A percentile compares a stretch with the other conserved stretches of the same genome.
Evolutionary conservation across 2,329 filamentous ascomycete species (phyloP).

Genomic region (Epichloe gansuensis): DNA sequence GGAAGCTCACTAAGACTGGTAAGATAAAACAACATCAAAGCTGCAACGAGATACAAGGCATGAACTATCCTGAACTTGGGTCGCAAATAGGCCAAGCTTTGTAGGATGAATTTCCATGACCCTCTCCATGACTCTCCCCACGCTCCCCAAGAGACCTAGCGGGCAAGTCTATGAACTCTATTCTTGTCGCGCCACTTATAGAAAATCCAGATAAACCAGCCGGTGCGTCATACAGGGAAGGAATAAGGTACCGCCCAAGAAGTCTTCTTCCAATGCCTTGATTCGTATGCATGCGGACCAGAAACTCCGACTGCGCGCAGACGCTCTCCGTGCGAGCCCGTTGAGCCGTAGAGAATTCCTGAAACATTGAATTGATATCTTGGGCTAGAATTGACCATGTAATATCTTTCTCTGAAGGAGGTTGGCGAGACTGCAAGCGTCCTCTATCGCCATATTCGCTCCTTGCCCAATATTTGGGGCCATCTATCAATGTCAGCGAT

Average conservation of each 20-base stretch:
- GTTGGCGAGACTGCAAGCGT: conserved; percentile 9
- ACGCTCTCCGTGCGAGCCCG: conserved; percentile 1
- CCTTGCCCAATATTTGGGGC: conserved; percentile 12
- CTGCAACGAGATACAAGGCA: neutral
- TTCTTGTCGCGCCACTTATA: neutral
- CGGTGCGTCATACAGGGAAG: conserved; percentile 7
- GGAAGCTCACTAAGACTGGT: neutral
- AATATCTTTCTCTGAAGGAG: neutral
- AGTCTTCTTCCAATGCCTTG: conserved; percentile 4
- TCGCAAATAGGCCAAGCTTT: neutral
- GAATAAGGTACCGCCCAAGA: conserved; percentile 6
- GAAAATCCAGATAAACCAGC: conserved; percentile 5
- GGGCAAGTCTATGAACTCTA: neutral
- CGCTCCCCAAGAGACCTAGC: neutral
- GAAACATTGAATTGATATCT: neutral
- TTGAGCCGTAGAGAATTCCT: neutral
- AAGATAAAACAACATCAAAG: neutral
- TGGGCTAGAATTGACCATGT: neutral
- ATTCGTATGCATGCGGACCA: conserved; percentile 9
- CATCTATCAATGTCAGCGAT: conserved; percentile 5
- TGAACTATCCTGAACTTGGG: neutral
- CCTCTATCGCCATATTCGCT: conserved; percentile 12
- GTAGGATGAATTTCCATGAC: neutral
- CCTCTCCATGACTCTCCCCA: conserved; percentile 1
- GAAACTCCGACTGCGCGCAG: conserved; percentile 8